phyloP scores from a whole-genome alignment of 176 grass and related monocot genomes.

The Zizania latifolia region DNA sequence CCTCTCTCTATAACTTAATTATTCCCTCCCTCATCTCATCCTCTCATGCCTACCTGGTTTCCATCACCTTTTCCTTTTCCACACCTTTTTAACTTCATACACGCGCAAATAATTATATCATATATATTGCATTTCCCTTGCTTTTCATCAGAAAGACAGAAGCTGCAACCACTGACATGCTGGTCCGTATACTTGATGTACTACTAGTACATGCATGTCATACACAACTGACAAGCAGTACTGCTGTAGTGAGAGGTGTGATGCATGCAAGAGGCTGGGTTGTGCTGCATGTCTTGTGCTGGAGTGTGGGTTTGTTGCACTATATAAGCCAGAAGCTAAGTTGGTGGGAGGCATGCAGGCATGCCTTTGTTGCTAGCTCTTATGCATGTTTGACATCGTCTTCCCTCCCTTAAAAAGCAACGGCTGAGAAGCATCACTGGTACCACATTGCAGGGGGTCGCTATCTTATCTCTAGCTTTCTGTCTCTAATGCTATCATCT shows the following conservation, averaged over 20 bases:
- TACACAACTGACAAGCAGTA: constrained; percentile 13
- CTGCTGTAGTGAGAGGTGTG: constrained; percentile 28
- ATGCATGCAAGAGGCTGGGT: constrained; percentile 16
- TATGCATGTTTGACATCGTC: constrained; percentile 40
- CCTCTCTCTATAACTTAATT: constrained; percentile 40
- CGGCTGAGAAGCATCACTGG: constrained; percentile 40
- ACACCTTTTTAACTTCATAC: constrained; percentile 48
- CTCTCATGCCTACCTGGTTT: constrained; percentile 57
- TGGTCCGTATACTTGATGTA: constrained; percentile 23
- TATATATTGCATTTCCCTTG: constrained; percentile 27
- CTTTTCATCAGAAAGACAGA: background rate
- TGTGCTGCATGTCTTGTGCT: constrained; percentile 40
- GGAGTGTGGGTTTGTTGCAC: constrained; percentile 46
- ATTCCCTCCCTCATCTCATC: constrained; percentile 36
- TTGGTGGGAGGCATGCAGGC: constrained; percentile 71
- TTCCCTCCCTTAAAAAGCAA: constrained; percentile 56
- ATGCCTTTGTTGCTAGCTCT: constrained; percentile 18
- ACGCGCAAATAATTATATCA: constrained; percentile 43
- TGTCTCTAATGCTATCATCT: constrained; percentile 42
- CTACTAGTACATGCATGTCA: background rate
- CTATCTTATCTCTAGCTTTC: constrained; percentile 38
- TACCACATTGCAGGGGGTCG: constrained; percentile 46
- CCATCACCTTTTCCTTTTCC: constrained; percentile 61
- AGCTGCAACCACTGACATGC: constrained; percentile 38
- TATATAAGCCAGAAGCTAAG: constrained; percentile 81